These are phyloP conservation scores for Pseudogymnoascus sp. DNA, from an alignment of 2,329 filamentous ascomycete species.

Conservation along the genomic window DNA sequence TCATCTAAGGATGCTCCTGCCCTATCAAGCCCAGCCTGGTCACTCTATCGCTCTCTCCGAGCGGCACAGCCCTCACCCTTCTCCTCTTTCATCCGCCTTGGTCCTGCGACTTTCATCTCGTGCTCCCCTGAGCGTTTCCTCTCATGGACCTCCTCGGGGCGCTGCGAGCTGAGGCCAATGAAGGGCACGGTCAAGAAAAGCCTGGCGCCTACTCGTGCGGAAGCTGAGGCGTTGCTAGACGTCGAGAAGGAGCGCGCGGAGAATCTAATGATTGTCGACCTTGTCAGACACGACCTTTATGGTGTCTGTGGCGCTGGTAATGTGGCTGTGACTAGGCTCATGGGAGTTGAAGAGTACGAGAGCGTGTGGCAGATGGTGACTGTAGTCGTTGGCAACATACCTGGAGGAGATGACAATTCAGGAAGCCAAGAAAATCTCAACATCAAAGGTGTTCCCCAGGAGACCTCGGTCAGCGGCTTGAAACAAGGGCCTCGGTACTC, in stretches of 20 bases:
- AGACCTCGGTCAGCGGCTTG: conserved; percentile 7
- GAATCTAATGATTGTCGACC: conserved; percentile 96
- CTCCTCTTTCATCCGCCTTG: conserved; percentile 71
- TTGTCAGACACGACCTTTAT: conserved; percentile 90
- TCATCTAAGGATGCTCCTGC: conserved; percentile 3
- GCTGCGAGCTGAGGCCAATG: conserved; percentile 82
- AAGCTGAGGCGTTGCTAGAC: conserved; percentile 67
- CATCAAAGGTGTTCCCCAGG: not conserved
- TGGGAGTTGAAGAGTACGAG: conserved; percentile 84
- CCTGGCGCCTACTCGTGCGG: conserved; percentile 55
- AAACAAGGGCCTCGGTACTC: conserved; percentile 36
- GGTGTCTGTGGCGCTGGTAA: conserved; percentile 70
- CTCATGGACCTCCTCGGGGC: conserved; percentile 52
- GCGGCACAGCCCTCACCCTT: conserved; percentile 37
- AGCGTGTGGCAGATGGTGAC: conserved; percentile 90
- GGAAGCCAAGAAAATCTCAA: not conserved
- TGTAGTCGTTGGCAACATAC: conserved; percentile 67
- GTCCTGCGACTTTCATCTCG: conserved; percentile 64
- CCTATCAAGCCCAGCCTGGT: conserved; percentile 20
- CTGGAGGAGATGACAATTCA: conserved; percentile 18
- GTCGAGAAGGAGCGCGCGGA: conserved; percentile 88
- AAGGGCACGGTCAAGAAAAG: conserved; percentile 91
- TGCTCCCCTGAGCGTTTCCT: conserved; percentile 89
- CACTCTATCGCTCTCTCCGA: conserved; percentile 27
- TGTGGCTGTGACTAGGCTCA: conserved; percentile 69